Conservation (phyloP, 2,329 filamentous ascomycete genomes). For the Monosporascus sp. region DNA sequence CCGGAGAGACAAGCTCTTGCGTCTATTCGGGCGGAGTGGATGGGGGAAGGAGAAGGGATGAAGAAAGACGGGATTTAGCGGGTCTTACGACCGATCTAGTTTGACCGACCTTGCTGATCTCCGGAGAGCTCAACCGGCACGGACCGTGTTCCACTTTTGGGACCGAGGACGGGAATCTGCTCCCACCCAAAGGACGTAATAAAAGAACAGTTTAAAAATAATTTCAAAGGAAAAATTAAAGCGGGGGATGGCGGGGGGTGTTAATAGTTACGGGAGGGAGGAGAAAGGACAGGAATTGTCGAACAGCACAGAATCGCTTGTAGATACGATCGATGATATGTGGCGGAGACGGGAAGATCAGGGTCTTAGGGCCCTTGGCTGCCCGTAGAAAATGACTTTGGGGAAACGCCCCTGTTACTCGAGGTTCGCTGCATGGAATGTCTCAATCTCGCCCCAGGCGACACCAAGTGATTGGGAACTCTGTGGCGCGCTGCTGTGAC, state of each 20-base stretch:
- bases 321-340: not conserved
- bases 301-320: not conserved
- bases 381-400: not conserved
- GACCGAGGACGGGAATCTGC: not conserved
- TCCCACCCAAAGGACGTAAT: not conserved
- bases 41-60: not conserved
- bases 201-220: too few relatives aligned
- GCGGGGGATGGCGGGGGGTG: too few relatives aligned
- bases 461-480: not conserved
- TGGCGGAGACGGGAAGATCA: not conserved
- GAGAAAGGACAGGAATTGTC: not conserved
- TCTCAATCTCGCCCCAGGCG: not conserved
- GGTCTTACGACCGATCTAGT: not conserved
- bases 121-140: not conserved
- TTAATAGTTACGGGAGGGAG: not conserved
- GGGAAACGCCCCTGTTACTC: not conserved
- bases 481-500: not conserved
- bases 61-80: not conserved
- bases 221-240: too few relatives aligned
- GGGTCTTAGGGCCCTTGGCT: not conserved
- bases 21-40: too few relatives aligned
- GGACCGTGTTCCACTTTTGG: not conserved
- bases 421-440: not conserved
- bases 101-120: not conserved
- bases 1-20: conserved; percentile 12